Evolutionary conservation across 2,329 filamentous ascomycete genomes (phyloP), one percentile per base, ranked within the genome.

Genomic region (Aspergillus aculeatinus): DNA sequence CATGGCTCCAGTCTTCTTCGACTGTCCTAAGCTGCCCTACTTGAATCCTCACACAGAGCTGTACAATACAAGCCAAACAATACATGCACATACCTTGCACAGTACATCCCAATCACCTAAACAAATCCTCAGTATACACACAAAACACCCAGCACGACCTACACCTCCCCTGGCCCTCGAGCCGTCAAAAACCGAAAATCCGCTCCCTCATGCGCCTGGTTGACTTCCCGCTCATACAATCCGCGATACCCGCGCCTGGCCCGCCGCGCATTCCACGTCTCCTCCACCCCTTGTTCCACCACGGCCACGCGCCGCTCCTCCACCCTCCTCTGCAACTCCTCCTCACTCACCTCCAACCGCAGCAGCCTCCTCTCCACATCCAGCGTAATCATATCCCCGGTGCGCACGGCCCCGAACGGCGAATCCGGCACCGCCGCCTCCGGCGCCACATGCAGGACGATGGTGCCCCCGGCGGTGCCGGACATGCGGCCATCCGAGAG

Each of bases 401-500:
- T 77, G 63, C 74, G 64, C 1, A 84, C 74, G 1, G 82, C 68
- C 0, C 81, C 81, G 62, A 82, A 80, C 16, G 79, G 75, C 1
- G 79, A 80, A 16, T 77, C 77, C 0, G 77, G 73, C 10, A 82
- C 64, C 2, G 75, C 80, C 6, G 80, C 75, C 65, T 85, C 83
- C 0, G 82, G 83, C 2, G 79, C 81, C 23, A 85, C 77, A 62
- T 85, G 82, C 29, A 85, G 68, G 0, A 82, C 74, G 25, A 85
- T 82, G 0, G 82, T 84, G 3, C 82, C 82, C 0, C 82, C 82
- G 2, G 82, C 82, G 3, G 82, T 85, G 0, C 82, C 82, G 31
- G 77, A 80, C 81, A 85, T 84, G n/a, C 82, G 72, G 1, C 83
- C 82, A 70, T 85, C 82, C 1, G 78, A 81, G 5, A 85, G 66